Evolutionary conservation across 2,329 filamentous ascomycete genomes (phyloP).

Genomic region (Alternaria arbusti): DNA sequence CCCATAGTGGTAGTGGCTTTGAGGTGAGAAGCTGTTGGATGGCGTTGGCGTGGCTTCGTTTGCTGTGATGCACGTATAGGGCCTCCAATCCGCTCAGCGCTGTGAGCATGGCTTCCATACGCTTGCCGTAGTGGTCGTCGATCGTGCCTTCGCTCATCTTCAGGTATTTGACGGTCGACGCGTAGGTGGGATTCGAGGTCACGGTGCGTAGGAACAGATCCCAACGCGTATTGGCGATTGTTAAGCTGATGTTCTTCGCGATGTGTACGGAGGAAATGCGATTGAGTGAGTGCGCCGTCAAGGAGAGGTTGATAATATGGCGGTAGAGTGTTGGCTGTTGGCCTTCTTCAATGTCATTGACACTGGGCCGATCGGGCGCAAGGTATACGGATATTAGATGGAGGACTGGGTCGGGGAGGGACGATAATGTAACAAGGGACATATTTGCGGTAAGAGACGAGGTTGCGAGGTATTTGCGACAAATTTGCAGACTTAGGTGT

Average conservation of each 20-base stretch:
- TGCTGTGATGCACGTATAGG: neutral
- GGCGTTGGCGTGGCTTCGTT: neutral
- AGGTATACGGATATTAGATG: conserved; percentile 11
- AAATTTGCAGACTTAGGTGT: neutral
- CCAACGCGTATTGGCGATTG: neutral
- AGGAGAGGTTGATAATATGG: conserved; percentile 8
- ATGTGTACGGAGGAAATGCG: conserved; percentile 10
- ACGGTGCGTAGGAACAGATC: conserved; percentile 7
- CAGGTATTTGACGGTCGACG: conserved; percentile 8
- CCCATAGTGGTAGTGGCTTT: neutral
- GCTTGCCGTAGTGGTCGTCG: neutral
- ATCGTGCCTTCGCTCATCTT: neutral
- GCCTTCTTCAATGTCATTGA: conserved; percentile 7
- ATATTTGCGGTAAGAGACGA: neutral
- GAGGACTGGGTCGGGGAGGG: conserved; percentile 8
- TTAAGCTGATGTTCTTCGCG: conserved; percentile 9
- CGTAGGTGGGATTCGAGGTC: neutral
- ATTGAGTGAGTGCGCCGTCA: conserved; percentile 7
- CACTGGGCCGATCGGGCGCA: conserved; percentile 4
- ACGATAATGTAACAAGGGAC: neutral
- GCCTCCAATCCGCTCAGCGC: neutral
- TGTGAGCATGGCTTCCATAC: neutral
- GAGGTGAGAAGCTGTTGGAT: neutral
- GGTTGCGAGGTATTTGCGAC: neutral
- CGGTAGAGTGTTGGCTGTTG: conserved; percentile 8